phyloP scores from a whole-genome alignment of 805 yeast genomes.

The Wickerhamiella brachini region DNA sequence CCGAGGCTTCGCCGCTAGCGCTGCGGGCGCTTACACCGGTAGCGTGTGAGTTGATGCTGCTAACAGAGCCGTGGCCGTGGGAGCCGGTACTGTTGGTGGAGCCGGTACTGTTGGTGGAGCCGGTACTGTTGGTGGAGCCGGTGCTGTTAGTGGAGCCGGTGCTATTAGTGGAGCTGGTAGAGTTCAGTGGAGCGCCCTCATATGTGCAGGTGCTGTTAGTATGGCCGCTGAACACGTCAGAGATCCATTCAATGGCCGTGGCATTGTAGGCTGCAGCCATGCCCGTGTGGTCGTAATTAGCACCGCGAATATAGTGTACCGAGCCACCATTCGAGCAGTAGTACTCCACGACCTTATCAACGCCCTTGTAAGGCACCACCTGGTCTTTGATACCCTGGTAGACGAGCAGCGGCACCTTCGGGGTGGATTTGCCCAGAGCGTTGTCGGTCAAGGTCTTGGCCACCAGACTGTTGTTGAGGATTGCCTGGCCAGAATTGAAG shows the following conservation, averaged over 20 bases:
- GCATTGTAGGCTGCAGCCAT: conserved; percentile 14
- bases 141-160: neutral
- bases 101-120: neutral
- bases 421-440: conserved; percentile 12
- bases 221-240: conserved; percentile 4
- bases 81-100: neutral
- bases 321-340: conserved; percentile 11
- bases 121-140: neutral
- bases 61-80: neutral
- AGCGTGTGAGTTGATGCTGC: neutral
- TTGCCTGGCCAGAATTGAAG: conserved; percentile 12
- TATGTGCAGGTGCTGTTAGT: conserved; percentile 7
- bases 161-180: neutral
- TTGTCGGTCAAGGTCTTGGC: conserved; percentile 5
- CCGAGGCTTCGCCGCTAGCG: neutral
- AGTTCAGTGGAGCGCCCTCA: conserved; percentile 3
- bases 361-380: conserved; percentile 11
- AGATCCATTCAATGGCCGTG: conserved; percentile 4
- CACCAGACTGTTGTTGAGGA: conserved; percentile 8
- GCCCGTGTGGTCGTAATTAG: conserved; percentile 8
- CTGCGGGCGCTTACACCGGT: neutral
- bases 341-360: conserved; percentile 7
- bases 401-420: conserved; percentile 14
- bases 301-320: conserved; percentile 14
- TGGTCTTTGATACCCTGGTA: conserved; percentile 17